phyloP scores from a whole-genome alignment of 1,139 yeast species.

The Taphrina sp. region DNA sequence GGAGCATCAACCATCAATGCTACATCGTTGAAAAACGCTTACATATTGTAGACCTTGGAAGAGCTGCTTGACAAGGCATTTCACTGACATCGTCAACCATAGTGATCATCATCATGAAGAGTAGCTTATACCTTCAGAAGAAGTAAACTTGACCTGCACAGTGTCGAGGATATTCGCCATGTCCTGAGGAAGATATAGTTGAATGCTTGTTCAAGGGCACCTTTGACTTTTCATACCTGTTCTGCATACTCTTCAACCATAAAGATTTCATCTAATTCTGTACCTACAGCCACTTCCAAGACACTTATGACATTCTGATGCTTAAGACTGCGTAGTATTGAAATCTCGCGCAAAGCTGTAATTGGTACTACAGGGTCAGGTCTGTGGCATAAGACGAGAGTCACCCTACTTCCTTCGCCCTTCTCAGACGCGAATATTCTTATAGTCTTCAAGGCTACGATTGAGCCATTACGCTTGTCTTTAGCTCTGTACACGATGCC shows the following conservation, averaged over 20 bases:
- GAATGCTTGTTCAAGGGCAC: conserved; percentile 1
- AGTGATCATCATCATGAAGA: neutral
- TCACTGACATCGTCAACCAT: conserved; percentile 38
- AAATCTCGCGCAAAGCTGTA: conserved; percentile 76
- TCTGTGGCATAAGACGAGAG: neutral
- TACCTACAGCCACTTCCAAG: conserved; percentile 74
- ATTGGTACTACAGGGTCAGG: conserved; percentile 55
- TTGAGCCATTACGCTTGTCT: conserved; percentile 56
- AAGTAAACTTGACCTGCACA: conserved; percentile 25
- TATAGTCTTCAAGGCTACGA: conserved; percentile 68
- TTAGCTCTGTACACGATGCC: conserved; percentile 63
- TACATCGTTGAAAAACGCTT: too few relatives aligned
- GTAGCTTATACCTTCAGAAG: conserved; percentile 28
- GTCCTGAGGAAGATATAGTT: conserved; percentile 32
- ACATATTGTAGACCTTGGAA: conserved; percentile 66
- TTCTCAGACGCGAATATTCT: conserved; percentile 63
- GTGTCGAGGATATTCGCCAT: conserved; percentile 34
- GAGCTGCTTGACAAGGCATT: conserved; percentile 65
- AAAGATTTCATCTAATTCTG: conserved; percentile 43
- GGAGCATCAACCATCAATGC: too few relatives aligned
- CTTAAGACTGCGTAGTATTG: conserved; percentile 68
- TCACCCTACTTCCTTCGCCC: conserved; percentile 57
- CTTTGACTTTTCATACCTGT: conserved; percentile 36
- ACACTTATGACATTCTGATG: conserved; percentile 70
- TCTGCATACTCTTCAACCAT: conserved; percentile 38